Conservation (phyloP, 768 basidiomycete genomes). For the Ramaria sp. region DNA sequence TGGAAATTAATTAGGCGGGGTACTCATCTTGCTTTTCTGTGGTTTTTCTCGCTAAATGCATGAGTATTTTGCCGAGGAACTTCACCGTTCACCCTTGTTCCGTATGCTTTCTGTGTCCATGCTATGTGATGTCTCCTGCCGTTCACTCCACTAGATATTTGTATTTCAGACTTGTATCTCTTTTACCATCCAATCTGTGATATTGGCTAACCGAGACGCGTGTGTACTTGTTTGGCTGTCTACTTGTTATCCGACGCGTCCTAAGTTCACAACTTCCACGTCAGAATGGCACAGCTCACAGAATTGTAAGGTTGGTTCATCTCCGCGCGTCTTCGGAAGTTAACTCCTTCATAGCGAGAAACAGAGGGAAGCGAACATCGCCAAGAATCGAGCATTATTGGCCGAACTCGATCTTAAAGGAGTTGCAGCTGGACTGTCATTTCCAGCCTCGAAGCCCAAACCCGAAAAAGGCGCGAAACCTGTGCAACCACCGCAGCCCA, state of each 20-base stretch:
- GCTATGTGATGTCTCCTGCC: constrained; percentile 1
- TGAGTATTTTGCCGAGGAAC: constrained; percentile 2
- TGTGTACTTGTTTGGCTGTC: neutral
- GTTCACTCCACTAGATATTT: neutral
- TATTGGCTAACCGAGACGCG: constrained; percentile 1
- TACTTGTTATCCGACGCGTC: neutral
- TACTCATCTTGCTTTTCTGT: neutral
- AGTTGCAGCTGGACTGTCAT: constrained; percentile 36
- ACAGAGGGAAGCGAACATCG: constrained; percentile 64
- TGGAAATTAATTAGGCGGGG: constrained; percentile 42
- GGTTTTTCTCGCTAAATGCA: constrained; percentile 1
- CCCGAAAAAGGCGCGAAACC: constrained; percentile 43
- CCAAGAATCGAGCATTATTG: constrained; percentile 64
- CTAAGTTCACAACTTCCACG: neutral
- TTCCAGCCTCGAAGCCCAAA: constrained; percentile 28
- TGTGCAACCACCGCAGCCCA: constrained; percentile 42
- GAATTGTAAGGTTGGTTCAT: constrained; percentile 5
- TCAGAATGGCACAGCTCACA: neutral
- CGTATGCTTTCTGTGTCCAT: constrained; percentile 1
- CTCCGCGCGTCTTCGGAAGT: neutral
- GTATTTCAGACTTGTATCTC: neutral
- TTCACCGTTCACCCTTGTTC: constrained; percentile 4
- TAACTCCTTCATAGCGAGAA: constrained; percentile 13
- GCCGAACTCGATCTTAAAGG: constrained; percentile 59
- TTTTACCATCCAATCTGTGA: neutral